Evolutionary conservation across 306 rosid species (phyloP).

Genomic region (Cucumis sativus): DNA sequence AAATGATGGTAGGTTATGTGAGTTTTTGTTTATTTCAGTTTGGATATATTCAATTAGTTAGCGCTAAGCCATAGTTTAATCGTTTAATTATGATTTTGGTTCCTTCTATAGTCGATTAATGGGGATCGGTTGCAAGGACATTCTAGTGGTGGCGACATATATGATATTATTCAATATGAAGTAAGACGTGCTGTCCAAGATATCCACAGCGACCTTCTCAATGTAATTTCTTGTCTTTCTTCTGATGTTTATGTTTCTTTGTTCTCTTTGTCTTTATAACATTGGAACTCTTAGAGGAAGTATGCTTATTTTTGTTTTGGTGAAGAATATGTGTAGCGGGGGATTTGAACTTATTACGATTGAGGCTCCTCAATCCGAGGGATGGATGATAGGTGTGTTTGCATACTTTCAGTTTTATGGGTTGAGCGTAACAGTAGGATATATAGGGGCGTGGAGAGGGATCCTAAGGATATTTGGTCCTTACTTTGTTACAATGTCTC

Average conservation of each 20-base stretch:
- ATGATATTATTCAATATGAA: conserved; percentile 80
- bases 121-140: conserved; percentile 27
- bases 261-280: background rate
- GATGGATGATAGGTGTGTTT: too few species aligned
- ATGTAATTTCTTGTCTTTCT: conserved; percentile 32
- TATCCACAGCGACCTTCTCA: conserved; percentile 72
- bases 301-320: too few species aligned
- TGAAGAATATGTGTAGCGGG: too few species aligned
- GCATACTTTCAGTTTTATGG: too few species aligned
- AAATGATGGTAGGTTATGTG: conserved; percentile 35
- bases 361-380: too few species aligned
- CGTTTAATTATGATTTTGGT: background rate
- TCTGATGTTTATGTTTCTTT: background rate
- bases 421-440: too few species aligned
- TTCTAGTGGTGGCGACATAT: conserved; percentile 31
- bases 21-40: background rate
- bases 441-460: too few species aligned
- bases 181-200: conserved; percentile 81
- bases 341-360: too few species aligned
- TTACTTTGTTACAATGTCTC: too few species aligned
- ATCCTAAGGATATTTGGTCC: too few species aligned
- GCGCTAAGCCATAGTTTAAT: background rate
- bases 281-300: background rate
- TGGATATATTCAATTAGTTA: background rate
- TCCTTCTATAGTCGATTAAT: conserved; percentile 35